Conservation (phyloP, 169 alveolate species). For the Plasmodium gaboni region DNA sequence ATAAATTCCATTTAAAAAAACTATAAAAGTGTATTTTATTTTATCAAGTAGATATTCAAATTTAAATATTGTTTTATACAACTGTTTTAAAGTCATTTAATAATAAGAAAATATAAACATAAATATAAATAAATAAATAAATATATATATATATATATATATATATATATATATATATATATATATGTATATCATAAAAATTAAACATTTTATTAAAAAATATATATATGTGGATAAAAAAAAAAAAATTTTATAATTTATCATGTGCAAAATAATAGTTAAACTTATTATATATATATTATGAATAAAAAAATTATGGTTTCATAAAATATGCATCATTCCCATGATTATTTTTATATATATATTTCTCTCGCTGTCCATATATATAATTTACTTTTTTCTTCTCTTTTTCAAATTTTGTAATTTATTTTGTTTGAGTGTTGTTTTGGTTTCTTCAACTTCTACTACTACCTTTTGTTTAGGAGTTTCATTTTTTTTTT, state of each 20-base stretch:
- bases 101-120: too few relatives aligned
- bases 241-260: background rate
- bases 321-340: background rate
- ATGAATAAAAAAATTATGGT: background rate
- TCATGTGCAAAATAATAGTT: background rate
- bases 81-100: too few relatives aligned
- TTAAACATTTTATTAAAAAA: too few relatives aligned
- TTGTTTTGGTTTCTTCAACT: conserved; percentile 21
- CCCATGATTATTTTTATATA: conserved; percentile 14
- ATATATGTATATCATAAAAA: too few relatives aligned
- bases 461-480: conserved; percentile 4
- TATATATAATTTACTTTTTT: conserved; percentile 15
- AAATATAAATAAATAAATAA: too few relatives aligned
- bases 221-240: background rate
- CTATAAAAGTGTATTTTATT: too few relatives aligned
- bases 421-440: conserved; percentile 22
- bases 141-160: too few relatives aligned
- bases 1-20: too few relatives aligned
- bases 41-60: too few relatives aligned
- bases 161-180: too few relatives aligned
- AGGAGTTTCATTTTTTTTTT: conserved; percentile 5
- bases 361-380: background rate
- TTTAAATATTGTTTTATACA: too few relatives aligned
- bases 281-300: background rate
- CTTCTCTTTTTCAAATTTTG: conserved; percentile 51